phyloP scores from a whole-genome alignment of 495 filamentous ascomycete genomes.

The Talaromyces wortmannii region DNA sequence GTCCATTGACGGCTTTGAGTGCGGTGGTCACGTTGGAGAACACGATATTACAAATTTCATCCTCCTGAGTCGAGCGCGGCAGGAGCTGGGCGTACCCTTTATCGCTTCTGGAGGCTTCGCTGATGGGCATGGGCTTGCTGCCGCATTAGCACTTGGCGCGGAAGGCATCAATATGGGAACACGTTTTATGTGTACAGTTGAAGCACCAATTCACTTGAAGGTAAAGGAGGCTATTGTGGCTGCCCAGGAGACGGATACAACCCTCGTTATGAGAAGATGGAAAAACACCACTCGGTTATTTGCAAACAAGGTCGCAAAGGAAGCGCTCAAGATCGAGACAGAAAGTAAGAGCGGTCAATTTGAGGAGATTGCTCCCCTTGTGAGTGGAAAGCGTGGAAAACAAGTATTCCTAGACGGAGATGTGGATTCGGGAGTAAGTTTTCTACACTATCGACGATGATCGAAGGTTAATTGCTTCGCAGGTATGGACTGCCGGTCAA shows the following conservation, averaged over 20 bases:
- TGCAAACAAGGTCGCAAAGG: conserved; percentile 77
- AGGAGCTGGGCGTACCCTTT: conserved; percentile 80
- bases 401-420: conserved; percentile 93
- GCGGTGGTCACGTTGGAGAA: conserved; percentile 94
- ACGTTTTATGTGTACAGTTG: conserved; percentile 87
- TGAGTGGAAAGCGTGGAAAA: conserved; percentile 89
- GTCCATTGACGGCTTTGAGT: conserved; percentile 96
- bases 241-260: conserved; percentile 84
- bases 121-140: conserved; percentile 88
- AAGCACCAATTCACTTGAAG: conserved; percentile 86
- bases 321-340: conserved; percentile 74
- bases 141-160: conserved; percentile 83
- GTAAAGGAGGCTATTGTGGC: conserved; percentile 90
- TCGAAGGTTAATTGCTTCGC: background rate
- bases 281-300: conserved; percentile 86
- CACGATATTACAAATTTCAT: conserved; percentile 98
- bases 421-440: conserved; percentile 73
- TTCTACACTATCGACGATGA: too few relatives aligned
- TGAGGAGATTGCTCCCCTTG: conserved; percentile 78
- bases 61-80: conserved; percentile 76
- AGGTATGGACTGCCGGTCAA: conserved; percentile 68
- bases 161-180: conserved; percentile 96
- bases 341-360: conserved; percentile 87
- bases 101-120: conserved; percentile 95
- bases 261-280: conserved; percentile 84